Evolutionary conservation across 306 rosid genomes (phyloP), one percentile per base, ranked within the genome.

Genomic region (Coriaria nepalensis): DNA sequence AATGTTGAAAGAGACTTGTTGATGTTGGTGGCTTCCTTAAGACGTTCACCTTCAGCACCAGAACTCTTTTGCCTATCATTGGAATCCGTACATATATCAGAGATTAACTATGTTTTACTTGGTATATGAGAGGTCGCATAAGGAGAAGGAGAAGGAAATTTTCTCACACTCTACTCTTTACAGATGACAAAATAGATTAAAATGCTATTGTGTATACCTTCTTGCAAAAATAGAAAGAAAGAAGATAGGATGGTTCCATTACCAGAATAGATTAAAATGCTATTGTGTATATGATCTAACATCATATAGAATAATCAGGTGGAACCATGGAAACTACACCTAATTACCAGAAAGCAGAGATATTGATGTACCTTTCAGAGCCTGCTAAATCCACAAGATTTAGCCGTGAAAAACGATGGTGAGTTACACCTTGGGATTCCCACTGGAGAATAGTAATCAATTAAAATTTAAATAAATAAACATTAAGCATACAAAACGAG

Each of bases 351-450:
- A 3, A 20, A 20, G 29, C 29, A 20, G 29, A 20, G 29, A 20
- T 20, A 20, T 20, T 20, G 29, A 20, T 20, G 3, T 75, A 90
- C 98, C 98, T 90, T 76, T 90, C 98, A 8, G 98, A 90, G 69
- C 98, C 98, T 35, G 98, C 98, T 75, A 90, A 85, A 77, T 90
- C 98, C 69, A 90, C 94, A 13, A 90, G 94, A 71, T 85, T 90
- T 40, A 90, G 96, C 43, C 93, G 83, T 62, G 98, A 87, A 77
- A 85, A 90, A 40, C 96, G 83, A 52, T 75, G 90, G 73, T 77
- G 98, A 63, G 75, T 79, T 53, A 85, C 85, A 52, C 96, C 98
- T 85, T 82, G 98, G 67, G 79, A 85, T 52, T 90, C 98, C 94
- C 98, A 82, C 98, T 90, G 61, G 60, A 47, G 67, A 67, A n/a